phyloP scores from a whole-genome alignment of 768 basidiomycete species.

The Tricholoma furcatifolium region DNA sequence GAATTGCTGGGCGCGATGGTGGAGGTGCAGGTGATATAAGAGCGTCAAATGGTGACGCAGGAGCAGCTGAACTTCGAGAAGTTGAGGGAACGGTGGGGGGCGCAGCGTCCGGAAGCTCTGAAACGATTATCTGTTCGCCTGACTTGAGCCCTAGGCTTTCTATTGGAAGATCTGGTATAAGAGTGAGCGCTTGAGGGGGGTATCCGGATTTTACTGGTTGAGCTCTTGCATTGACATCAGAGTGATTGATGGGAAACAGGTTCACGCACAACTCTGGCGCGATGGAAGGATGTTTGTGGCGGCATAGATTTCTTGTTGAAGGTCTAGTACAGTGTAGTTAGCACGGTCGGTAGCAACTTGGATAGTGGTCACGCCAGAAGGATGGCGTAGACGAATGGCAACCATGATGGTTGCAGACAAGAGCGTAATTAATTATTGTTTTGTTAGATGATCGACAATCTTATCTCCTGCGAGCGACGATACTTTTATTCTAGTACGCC shows the following conservation, averaged over 20 bases:
- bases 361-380: slow-evolving; percentile 79
- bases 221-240: background rate
- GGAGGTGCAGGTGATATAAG: background rate
- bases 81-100: slow-evolving; percentile 17
- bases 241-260: background rate
- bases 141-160: slow-evolving; percentile 71
- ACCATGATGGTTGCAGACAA: slow-evolving; percentile 45
- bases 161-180: slow-evolving; percentile 72
- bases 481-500: slow-evolving; percentile 12
- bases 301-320: slow-evolving; percentile 70
- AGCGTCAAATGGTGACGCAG: slow-evolving; percentile 13
- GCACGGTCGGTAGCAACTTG: slow-evolving; percentile 57
- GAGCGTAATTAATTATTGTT: background rate
- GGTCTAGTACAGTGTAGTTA: slow-evolving; percentile 64
- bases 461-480: slow-evolving; percentile 13
- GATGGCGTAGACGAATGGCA: slow-evolving; percentile 77
- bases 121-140: slow-evolving; percentile 89
- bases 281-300: slow-evolving; percentile 70
- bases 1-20: background rate
- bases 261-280: slow-evolving; percentile 70
- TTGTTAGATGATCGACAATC: slow-evolving; percentile 3
- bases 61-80: slow-evolving; percentile 6
- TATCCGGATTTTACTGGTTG: slow-evolving; percentile 77
- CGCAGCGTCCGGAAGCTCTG: slow-evolving; percentile 28
- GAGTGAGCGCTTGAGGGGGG: slow-evolving; percentile 71